Evolutionary conservation across 179 eudicot genomes (phyloP), one percentile per base, ranked within the genome.

Genomic region (Carnegiea gigantea): DNA sequence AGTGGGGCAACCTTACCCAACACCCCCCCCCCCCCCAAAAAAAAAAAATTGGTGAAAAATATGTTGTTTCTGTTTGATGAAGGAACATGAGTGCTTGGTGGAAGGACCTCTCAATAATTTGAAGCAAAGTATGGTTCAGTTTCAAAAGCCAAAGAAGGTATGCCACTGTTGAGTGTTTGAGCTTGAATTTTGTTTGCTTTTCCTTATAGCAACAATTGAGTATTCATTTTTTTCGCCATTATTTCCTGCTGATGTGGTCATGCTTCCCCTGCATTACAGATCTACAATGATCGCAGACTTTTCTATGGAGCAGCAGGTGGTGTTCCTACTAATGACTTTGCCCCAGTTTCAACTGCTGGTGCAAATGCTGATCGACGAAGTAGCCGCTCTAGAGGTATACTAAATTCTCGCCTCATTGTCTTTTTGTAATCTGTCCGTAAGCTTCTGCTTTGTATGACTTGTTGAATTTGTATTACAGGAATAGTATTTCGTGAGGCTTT

Each of bases 111-210:
- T 96, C 46, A 96, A 85, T 86, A 96, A 96, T 85, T 81, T 96
- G 81, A 96, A 96, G 91, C 99, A 96, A 83, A 96, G 99, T 82
- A 96, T 96, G 99, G 99, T 96, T 82, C 99, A 96, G 79, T 96
- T 96, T 80, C 99, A 96, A 83, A 96, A 96, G 85, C 99, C 99
- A 65, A 96, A 96, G 85, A 96, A 96, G 95, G 99, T 96, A 88
- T 36, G 9, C 33, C 28, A 11, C 40, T 49, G 43, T 67, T 53
- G 21, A 60, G 54, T 54, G 30, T 26, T 21, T 54, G 36, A 43
- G 9, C 57, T 70, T 68, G 14, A 33, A 9, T 15, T 38, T 48
- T 21, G 28, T 65, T 6, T 30, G 48, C n/a, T 23, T 54, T 57
- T 20, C 57, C 44, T 28, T 59, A 15, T 40, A 33, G 40, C 20